These are phyloP conservation scores for Yamadazyma siamensis DNA, from an alignment of 1,139 yeast genomes.

Conservation along the genomic window DNA sequence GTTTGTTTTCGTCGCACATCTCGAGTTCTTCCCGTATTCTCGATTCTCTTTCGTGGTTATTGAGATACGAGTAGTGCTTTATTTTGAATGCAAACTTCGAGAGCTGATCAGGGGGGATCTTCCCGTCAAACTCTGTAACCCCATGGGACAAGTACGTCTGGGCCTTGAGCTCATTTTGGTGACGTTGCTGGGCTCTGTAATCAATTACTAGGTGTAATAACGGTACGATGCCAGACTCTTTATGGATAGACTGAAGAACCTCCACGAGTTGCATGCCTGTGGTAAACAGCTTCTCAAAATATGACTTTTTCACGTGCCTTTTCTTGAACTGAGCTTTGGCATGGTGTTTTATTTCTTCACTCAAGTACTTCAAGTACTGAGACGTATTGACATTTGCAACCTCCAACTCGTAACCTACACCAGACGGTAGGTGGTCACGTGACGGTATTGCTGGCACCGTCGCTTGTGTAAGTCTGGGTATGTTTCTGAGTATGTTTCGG, in stretches of 20 bases:
- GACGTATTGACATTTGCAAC: slow-evolving; percentile 6
- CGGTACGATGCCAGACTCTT: too few species aligned
- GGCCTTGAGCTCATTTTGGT: too few species aligned
- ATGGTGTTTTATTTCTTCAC: slow-evolving; percentile 17
- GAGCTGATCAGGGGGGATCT: slow-evolving; percentile 4
- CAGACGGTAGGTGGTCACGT: not conserved
- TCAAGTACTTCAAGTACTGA: slow-evolving; percentile 8
- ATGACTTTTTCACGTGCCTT: too few species aligned
- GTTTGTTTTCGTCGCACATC: slow-evolving; percentile 8
- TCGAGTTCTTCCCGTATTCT: slow-evolving; percentile 11
- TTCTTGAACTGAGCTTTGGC: slow-evolving; percentile 17
- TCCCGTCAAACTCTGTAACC: slow-evolving; percentile 11
- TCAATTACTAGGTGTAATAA: too few species aligned
- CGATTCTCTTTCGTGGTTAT: slow-evolving; percentile 10
- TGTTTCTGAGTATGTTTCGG: slow-evolving; percentile 18
- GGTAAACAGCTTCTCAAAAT: too few species aligned
- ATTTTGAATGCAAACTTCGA: slow-evolving; percentile 12
- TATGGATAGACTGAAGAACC: too few species aligned
- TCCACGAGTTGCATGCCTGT: not conserved
- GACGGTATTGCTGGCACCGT: not conserved
- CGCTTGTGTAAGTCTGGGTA: not conserved
- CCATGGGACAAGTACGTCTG: too few species aligned
- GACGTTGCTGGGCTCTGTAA: too few species aligned
- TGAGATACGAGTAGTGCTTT: slow-evolving; percentile 3
- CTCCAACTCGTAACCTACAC: slow-evolving; percentile 4